Evolutionary conservation across 495 filamentous ascomycete genomes (phyloP), one percentile per base, ranked within the genome.

Genomic region (Penicillium alfredii): DNA sequence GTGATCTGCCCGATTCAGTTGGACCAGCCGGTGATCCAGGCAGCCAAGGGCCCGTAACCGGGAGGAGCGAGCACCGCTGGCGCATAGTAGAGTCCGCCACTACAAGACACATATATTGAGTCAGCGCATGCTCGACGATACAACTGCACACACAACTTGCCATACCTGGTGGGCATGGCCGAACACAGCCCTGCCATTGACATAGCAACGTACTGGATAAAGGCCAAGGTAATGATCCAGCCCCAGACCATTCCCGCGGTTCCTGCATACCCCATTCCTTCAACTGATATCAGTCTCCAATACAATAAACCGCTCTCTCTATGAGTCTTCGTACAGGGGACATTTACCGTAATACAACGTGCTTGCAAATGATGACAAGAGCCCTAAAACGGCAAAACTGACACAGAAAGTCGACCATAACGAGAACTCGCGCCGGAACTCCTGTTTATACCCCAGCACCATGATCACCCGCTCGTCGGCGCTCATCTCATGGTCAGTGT

Each of bases 201-300:
- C 63, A 76, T 69, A 4, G 80, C 81, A 40, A 88, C 73, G 51
- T 77, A 83, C 52, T 86, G 74, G 33, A 88, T 86, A 36, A 84
- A 85, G 9, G 79, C 32, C 70, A 86, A 83, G 15, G 80, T 80
- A 35, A 88, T 67, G 20, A 88, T 61, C 83, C 84, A 88, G 11
- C 84, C 84, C 84, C 84, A 87, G 2, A 80, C 80, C 81, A 87
- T 87, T n/a, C 81, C 82, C 8, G 77, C 82, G 1, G 81, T 84
- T 8, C 84, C 83, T 12, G 84, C 84, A 63, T 88, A 88, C 35
- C 84, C 84, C 73, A 88, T 81, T 37, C 83, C 69, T 70, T 30
- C 11, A 15, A 29, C 3, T 17, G 18, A 28, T 33, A 38, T 58
- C 43, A 52, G 44, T 28, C 30, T 38, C n/a, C n/a, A n/a, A n/a